These are phyloP conservation scores for Pyrenophora graminea DNA, from an alignment of 2,329 filamentous ascomycete genomes.

Conservation along the genomic window DNA sequence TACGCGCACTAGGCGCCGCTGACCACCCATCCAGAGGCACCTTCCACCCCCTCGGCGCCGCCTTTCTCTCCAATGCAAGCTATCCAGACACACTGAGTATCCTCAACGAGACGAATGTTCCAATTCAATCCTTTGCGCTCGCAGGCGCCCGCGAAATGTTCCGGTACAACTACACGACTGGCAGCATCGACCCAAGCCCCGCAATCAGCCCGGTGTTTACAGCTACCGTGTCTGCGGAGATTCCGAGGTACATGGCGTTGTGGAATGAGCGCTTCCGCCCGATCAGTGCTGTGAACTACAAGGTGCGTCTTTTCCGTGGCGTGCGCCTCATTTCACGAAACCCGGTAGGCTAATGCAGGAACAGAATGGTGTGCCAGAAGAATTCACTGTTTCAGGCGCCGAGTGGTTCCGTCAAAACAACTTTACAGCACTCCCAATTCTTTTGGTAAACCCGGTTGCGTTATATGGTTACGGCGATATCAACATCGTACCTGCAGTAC, in stretches of 20 bases:
- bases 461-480: slow-evolving; percentile 47
- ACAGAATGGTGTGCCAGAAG: slow-evolving; percentile 44
- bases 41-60: slow-evolving; percentile 47
- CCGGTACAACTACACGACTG: slow-evolving; percentile 41
- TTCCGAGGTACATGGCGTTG: slow-evolving; percentile 39
- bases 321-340: slow-evolving; percentile 10
- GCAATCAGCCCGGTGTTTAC: slow-evolving; percentile 29
- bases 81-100: slow-evolving; percentile 44
- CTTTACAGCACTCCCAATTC: slow-evolving; percentile 41
- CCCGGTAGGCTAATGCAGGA: slow-evolving; percentile 19
- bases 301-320: slow-evolving; percentile 29
- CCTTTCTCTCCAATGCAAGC: slow-evolving; percentile 46
- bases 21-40: slow-evolving; percentile 43
- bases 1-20: slow-evolving; percentile 34
- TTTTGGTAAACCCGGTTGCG: slow-evolving; percentile 44
- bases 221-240: slow-evolving; percentile 34
- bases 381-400: slow-evolving; percentile 41
- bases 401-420: slow-evolving; percentile 45
- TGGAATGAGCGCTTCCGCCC: slow-evolving; percentile 42
- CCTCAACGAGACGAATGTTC: slow-evolving; percentile 39
- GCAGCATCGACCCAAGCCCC: slow-evolving; percentile 30
- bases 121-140: slow-evolving; percentile 38
- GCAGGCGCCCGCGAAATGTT: slow-evolving; percentile 41
- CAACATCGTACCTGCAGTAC: slow-evolving; percentile 44
- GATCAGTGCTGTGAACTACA: slow-evolving; percentile 41